phyloP scores from a whole-genome alignment of 108 stramenopile species.

The Discostella pseudostelligera region DNA sequence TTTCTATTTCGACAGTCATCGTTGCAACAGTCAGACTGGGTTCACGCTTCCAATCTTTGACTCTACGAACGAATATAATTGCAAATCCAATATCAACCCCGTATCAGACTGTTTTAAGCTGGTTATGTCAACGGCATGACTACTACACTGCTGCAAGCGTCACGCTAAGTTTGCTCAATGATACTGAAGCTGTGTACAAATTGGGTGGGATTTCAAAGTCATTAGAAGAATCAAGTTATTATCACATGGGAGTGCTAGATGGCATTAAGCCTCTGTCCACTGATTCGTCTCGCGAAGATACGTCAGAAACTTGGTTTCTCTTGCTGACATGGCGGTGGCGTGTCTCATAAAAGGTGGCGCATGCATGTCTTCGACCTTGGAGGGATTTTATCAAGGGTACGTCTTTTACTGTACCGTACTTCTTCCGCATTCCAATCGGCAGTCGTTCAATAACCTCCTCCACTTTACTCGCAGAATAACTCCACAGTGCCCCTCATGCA shows the following conservation, averaged over 20 bases:
- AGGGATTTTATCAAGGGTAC: slow-evolving; percentile 44
- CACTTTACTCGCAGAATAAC: slow-evolving; percentile 24
- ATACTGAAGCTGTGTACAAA: slow-evolving; percentile 59
- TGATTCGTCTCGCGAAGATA: slow-evolving; percentile 7
- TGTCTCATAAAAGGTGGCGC: slow-evolving; percentile 74
- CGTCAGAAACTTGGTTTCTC: slow-evolving; percentile 38
- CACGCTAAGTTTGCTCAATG: slow-evolving; percentile 65
- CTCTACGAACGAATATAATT: slow-evolving; percentile 54
- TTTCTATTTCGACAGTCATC: slow-evolving; percentile 15
- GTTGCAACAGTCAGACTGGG: slow-evolving; percentile 17
- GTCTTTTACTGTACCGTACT: not conserved
- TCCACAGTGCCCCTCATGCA: slow-evolving; percentile 66
- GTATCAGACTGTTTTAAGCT: slow-evolving; percentile 72
- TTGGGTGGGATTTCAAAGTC: slow-evolving; percentile 52
- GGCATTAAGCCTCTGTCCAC: slow-evolving; percentile 54
- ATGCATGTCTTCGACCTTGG: slow-evolving; percentile 59
- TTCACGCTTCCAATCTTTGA: slow-evolving; percentile 25
- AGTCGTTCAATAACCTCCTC: not conserved
- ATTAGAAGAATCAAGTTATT: slow-evolving; percentile 44
- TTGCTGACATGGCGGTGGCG: slow-evolving; percentile 82
- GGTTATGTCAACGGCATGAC: slow-evolving; percentile 66
- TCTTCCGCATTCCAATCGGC: not conserved
- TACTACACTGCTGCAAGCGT: slow-evolving; percentile 80
- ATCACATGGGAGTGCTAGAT: slow-evolving; percentile 68
- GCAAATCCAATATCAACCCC: slow-evolving; percentile 60